phyloP scores from a whole-genome alignment of 2,329 filamentous ascomycete species.

The Sporothrix euskadiensis region DNA sequence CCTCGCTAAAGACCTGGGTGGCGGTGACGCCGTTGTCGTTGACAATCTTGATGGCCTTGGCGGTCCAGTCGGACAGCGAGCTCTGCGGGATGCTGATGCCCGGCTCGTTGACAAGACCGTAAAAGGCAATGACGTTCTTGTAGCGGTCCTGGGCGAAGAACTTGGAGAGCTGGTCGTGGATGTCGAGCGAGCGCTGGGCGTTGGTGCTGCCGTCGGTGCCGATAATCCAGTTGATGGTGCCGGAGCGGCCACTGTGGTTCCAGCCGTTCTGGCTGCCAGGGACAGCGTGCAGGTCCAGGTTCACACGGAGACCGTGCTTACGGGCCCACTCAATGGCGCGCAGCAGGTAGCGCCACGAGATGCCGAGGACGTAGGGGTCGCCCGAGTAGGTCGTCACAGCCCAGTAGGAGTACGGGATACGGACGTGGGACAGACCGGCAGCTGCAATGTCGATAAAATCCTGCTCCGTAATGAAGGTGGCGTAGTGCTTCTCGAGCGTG shows the following conservation, averaged over 20 bases:
- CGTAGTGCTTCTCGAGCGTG: slow-evolving; percentile 84
- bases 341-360: slow-evolving; percentile 90
- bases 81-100: slow-evolving; percentile 73
- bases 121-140: slow-evolving; percentile 86
- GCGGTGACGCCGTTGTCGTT: slow-evolving; percentile 73
- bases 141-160: slow-evolving; percentile 96
- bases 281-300: slow-evolving; percentile 87
- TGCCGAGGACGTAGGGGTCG: slow-evolving; percentile 84
- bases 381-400: slow-evolving; percentile 79
- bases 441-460: slow-evolving; percentile 82
- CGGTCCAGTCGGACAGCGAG: slow-evolving; percentile 77
- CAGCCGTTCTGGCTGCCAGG: slow-evolving; percentile 96
- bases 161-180: slow-evolving; percentile 81
- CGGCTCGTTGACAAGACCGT: slow-evolving; percentile 93
- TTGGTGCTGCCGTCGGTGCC: slow-evolving; percentile 79
- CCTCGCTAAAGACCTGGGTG: slow-evolving; percentile 83
- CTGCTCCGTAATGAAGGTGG: slow-evolving; percentile 79
- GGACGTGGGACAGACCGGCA: slow-evolving; percentile 93
- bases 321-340: slow-evolving; percentile 91
- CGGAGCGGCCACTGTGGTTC: slow-evolving; percentile 90
- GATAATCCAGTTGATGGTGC: slow-evolving; percentile 82
- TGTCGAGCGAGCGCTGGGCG: slow-evolving; percentile 75
- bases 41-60: slow-evolving; percentile 69
- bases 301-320: slow-evolving; percentile 87
- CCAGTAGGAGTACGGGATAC: slow-evolving; percentile 96